phyloP scores from a whole-genome alignment of 2,329 filamentous ascomycete species.

The Alternaria triticina region DNA sequence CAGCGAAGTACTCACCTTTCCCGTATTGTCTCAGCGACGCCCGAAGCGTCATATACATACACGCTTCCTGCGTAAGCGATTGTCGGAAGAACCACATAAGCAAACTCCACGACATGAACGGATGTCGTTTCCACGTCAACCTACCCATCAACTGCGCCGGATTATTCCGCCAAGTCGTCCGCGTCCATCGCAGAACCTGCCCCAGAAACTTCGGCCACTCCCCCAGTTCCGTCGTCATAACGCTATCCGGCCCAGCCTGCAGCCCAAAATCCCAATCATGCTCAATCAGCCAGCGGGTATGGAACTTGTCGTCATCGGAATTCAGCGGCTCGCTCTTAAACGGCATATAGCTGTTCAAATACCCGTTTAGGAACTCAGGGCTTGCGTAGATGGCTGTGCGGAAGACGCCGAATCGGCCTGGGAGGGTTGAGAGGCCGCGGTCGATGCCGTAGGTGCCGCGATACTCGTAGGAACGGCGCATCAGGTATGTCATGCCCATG shows the following conservation, averaged over 20 bases:
- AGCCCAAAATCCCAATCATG: not conserved
- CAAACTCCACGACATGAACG: not conserved
- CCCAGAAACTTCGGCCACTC: not conserved
- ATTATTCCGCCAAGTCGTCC: not conserved
- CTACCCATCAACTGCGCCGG: not conserved
- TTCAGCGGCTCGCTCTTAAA: not conserved
- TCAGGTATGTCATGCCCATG: constrained; percentile 2
- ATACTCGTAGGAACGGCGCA: not conserved
- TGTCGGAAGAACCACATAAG: not conserved
- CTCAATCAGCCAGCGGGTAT: not conserved
- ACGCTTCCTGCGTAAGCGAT: not conserved
- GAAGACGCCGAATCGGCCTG: constrained; percentile 6
- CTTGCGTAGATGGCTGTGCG: not conserved
- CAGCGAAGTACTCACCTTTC: not conserved
- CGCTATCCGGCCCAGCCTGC: not conserved
- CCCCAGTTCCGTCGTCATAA: not conserved
- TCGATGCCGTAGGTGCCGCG: constrained; percentile 7
- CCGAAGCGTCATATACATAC: not conserved
- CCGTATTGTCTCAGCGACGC: not conserved
- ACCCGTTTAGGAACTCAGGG: not conserved
- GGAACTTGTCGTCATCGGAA: not conserved
- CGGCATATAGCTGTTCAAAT: not conserved
- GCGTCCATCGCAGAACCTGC: not conserved
- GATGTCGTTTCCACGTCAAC: not conserved
- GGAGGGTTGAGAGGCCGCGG: not conserved